These are phyloP conservation scores for Kurtzmaniella quercitrusa DNA, from an alignment of 1,139 yeast genomes.

Conservation along the genomic window DNA sequence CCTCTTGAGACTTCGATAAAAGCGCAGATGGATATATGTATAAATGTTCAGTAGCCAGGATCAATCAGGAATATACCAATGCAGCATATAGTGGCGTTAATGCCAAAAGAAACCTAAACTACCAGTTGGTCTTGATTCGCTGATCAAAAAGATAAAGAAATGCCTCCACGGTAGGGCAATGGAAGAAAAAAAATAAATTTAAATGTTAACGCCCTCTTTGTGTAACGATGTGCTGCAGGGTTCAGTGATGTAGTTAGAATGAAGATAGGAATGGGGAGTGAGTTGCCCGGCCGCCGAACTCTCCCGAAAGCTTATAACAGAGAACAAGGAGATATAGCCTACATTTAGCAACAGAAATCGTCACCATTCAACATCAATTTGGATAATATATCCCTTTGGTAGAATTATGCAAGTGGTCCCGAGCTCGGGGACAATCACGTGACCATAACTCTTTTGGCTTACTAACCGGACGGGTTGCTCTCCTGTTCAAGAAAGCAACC, in stretches of 20 bases:
- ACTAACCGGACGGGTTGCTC: no score
- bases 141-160: slow-evolving; percentile 1
- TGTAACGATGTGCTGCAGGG: neutral
- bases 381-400: no score
- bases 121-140: neutral
- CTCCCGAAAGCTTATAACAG: no score
- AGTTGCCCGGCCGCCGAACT: neutral
- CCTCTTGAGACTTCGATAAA: no score
- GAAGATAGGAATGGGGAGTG: neutral
- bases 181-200: no score
- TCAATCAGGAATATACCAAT: neutral
- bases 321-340: no score
- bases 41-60: no score
- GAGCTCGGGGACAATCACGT: neutral
- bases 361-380: no score
- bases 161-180: neutral
- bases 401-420: no score
- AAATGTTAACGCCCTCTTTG: neutral
- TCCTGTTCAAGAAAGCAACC: neutral
- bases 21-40: no score
- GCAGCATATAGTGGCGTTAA: no score
- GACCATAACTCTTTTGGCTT: neutral
- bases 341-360: no score
- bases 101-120: neutral
- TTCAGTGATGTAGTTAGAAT: neutral